phyloP scores from a whole-genome alignment of 257 asterid genomes.

The Nicotiana obtusifolia region DNA sequence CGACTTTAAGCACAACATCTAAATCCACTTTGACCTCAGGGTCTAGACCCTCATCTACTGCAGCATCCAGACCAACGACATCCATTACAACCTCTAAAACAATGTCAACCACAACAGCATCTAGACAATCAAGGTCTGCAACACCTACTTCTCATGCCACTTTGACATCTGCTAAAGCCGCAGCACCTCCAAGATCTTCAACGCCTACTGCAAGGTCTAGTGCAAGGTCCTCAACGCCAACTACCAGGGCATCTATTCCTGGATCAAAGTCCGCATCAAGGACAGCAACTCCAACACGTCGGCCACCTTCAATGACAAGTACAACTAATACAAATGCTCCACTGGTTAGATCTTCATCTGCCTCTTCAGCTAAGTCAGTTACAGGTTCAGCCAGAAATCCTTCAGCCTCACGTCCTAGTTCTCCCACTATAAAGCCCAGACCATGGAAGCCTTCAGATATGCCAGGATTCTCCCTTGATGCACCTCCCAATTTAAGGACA shows the following conservation, averaged over 20 bases:
- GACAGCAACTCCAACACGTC: conserved; percentile 78
- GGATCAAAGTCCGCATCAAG: conserved; percentile 66
- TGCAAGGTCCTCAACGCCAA: conserved; percentile 71
- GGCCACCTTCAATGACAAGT: conserved; percentile 39
- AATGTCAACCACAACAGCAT: conserved; percentile 26
- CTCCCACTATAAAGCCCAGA: conserved; percentile 78
- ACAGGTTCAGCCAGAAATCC: conserved; percentile 42
- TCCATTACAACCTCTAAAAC: conserved; percentile 26
- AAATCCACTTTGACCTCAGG: conserved; percentile 3
- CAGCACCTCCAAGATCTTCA: conserved; percentile 75
- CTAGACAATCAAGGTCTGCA: conserved; percentile 68
- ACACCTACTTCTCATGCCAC: conserved; percentile 79
- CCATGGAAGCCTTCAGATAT: conserved; percentile 97
- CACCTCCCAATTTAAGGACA: conserved; percentile 86
- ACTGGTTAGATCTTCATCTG: conserved; percentile 37
- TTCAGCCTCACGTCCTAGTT: conserved; percentile 50
- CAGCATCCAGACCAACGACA: conserved; percentile 40
- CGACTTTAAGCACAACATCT: conserved; percentile 40
- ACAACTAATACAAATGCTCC: conserved; percentile 32
- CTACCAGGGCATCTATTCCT: conserved; percentile 49
- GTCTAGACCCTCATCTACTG: conserved; percentile 40
- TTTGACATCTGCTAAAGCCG: conserved; percentile 42
- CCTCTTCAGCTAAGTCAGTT: conserved; percentile 44
- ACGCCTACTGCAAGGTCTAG: conserved; percentile 79
- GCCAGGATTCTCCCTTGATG: conserved; percentile 93